Evolutionary conservation across 2,329 filamentous ascomycete genomes (phyloP).

Genomic region (Claviceps digitariae): DNA sequence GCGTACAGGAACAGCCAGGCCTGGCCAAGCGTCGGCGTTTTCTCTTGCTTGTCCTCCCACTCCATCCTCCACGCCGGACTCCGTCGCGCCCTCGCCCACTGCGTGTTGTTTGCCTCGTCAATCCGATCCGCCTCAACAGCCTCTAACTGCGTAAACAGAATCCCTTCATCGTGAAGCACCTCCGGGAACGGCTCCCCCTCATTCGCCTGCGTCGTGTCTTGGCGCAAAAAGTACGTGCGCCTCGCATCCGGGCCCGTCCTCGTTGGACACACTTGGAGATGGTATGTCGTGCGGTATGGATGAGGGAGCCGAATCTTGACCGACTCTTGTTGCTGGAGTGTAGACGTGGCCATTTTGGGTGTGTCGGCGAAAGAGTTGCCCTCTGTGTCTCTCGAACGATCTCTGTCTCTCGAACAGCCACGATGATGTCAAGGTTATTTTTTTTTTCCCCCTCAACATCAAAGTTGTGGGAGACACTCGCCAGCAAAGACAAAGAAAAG

Average conservation of each 20-base stretch:
- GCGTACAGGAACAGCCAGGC: slow-evolving; percentile 3
- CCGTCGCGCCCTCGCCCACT: slow-evolving; percentile 2
- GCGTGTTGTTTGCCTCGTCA: neutral
- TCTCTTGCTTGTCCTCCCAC: neutral
- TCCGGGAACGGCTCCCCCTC: slow-evolving; percentile 11
- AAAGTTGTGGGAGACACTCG: too few species aligned
- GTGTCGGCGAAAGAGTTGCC: too few species aligned
- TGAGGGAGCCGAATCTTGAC: slow-evolving; percentile 6
- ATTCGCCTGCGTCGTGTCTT: slow-evolving; percentile 8
- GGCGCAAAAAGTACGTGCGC: slow-evolving; percentile 10
- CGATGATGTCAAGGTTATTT: too few species aligned
- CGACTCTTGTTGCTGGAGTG: neutral
- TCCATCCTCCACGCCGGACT: neutral
- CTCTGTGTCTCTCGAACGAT: neutral
- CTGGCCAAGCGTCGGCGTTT: neutral
- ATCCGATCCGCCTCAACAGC: neutral
- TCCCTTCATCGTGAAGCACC: neutral
- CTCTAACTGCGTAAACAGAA: neutral
- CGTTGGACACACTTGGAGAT: slow-evolving; percentile 9
- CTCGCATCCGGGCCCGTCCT: neutral
- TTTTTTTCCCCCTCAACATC: too few species aligned
- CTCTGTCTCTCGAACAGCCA: neutral
- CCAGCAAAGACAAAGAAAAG: too few species aligned
- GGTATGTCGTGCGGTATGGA: slow-evolving; percentile 14
- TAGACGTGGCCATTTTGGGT: neutral